Evolutionary conservation across 768 basidiomycete genomes (phyloP), one percentile per base, ranked within the genome.

Genomic region (Cystofilobasidium macerans): DNA sequence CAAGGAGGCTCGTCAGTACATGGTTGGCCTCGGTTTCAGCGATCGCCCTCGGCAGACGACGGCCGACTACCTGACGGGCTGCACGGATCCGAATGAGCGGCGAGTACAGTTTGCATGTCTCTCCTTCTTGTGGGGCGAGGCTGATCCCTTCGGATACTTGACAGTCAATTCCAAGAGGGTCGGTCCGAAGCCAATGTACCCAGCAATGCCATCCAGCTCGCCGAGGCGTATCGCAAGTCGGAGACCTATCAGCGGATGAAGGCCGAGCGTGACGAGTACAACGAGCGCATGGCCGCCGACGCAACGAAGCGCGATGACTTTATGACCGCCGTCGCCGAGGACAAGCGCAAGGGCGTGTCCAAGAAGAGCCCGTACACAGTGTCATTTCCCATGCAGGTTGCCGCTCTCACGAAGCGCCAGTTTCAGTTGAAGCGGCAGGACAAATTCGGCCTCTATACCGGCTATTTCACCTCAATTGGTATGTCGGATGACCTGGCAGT

Each of bases 331-430:
- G 87, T 89, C 4, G 78, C 81, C 22, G 83, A 82, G 14, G 86
- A 88, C 73, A 92, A 92, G 79, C 84, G 86, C 75, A 81, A 81
- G 68, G 85, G 85, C 32, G 88, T 87, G 5, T 84, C 85, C 1
- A 83, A 83, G 74, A 83, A 85, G 76, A 87, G 85, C 67, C 87
- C 88, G 5, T 93, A 90, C 75, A 90, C 88, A 11, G 82, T 90
- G 51, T 84, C 87, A 11, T 89, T 88, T 77, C 73, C 75, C 36
- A 32, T 32, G 51, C 51, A 54, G 72, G 84, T 89, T 54, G 76
- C 79, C 69, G 83, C 86, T 0, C 78, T 92, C 68, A 81, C 84
- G 3, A 79, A 80, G 48, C 80, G 90, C 28, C 86, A 89, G 75
- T 87, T 91, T 77, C 82, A 83, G 69, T 73, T 79, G 40, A 75